Percentiles rank a stretch among this genome's conserved stretches.
Conservation (phyloP, 192 early-diverging fungal genomes). For the Coemansia sp. region DNA sequence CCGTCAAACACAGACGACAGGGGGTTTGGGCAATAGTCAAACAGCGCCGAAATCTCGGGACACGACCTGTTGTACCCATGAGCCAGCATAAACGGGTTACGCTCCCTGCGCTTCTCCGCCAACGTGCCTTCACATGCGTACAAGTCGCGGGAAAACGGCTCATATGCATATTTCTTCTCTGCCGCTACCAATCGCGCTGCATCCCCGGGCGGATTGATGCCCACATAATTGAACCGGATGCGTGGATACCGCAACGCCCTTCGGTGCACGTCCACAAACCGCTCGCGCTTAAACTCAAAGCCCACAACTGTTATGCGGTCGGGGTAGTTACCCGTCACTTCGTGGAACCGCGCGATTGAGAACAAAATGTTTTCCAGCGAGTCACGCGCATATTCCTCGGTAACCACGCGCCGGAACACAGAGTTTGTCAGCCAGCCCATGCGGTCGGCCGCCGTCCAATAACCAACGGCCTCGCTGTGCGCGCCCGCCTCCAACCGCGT, state of each 20-base stretch:
- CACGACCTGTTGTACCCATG: constrained; percentile 47
- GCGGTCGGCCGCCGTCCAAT: constrained; percentile 51
- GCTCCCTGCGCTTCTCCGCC: constrained; percentile 23
- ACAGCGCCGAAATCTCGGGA: constrained; percentile 41
- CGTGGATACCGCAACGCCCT: constrained; percentile 46
- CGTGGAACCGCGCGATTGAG: constrained; percentile 53
- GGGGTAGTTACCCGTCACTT: constrained; percentile 38
- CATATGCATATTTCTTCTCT: constrained; percentile 35
- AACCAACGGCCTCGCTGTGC: constrained; percentile 52
- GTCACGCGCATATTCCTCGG: constrained; percentile 56
- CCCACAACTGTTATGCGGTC: constrained; percentile 9
- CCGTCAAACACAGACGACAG: constrained; percentile 38
- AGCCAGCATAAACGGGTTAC: constrained; percentile 38
- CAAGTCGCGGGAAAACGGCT: constrained; percentile 41
- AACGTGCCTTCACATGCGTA: constrained; percentile 39
- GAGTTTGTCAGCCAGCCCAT: constrained; percentile 45
- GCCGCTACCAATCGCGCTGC: constrained; percentile 5
- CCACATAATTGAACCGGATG: constrained; percentile 51
- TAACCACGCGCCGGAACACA: constrained; percentile 42
- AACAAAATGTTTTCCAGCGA: constrained; percentile 57
- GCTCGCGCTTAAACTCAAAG: constrained; percentile 11
- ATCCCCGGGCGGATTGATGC: constrained; percentile 44
- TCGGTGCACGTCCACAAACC: constrained; percentile 49
- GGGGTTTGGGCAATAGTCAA: constrained; percentile 39
- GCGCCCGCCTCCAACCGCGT: constrained; percentile 39